These are phyloP conservation scores for Cystobasidium pallidum DNA, from an alignment of 1,284 basidiomycete genomes.

Conservation along the genomic window DNA sequence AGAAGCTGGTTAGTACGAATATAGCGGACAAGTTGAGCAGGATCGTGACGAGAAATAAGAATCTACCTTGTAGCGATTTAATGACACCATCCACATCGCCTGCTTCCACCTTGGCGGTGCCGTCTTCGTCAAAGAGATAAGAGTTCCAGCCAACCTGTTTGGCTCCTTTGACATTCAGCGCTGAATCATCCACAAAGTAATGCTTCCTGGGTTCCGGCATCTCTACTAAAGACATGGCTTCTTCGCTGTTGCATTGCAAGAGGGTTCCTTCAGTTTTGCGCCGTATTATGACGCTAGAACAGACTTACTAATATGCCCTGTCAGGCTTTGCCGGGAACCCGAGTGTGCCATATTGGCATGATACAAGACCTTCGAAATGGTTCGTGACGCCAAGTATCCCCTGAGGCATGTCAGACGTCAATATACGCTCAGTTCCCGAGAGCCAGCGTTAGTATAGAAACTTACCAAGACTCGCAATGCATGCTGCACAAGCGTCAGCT, in stretches of 20 bases:
- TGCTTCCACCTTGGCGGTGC: background rate
- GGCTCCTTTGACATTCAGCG: constrained; percentile 39
- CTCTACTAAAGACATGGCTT: constrained; percentile 26
- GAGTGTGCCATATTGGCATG: constrained; percentile 32
- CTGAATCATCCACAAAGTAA: constrained; percentile 44
- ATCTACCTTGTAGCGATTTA: constrained; percentile 21
- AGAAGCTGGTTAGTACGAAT: background rate
- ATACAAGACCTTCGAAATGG: constrained; percentile 38
- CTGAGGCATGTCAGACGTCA: background rate
- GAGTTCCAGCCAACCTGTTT: constrained; percentile 26
- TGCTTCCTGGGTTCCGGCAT: constrained; percentile 26
- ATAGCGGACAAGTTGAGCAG: background rate
- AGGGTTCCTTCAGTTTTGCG: background rate
- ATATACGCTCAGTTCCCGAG: too few species aligned
- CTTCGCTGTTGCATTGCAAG: constrained; percentile 7
- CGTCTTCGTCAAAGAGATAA: constrained; percentile 36
- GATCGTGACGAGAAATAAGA: background rate
- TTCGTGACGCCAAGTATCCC: constrained; percentile 40
- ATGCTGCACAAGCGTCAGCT: constrained; percentile 10
- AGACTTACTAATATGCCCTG: constrained; percentile 32
- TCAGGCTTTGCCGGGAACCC: constrained; percentile 43
- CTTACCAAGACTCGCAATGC: constrained; percentile 35
- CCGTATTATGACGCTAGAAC: background rate
- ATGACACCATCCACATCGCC: constrained; percentile 14
- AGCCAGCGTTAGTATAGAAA: too few species aligned